phyloP scores from a whole-genome alignment of 305 asterid genomes.

The Fraxinus latifolia region DNA sequence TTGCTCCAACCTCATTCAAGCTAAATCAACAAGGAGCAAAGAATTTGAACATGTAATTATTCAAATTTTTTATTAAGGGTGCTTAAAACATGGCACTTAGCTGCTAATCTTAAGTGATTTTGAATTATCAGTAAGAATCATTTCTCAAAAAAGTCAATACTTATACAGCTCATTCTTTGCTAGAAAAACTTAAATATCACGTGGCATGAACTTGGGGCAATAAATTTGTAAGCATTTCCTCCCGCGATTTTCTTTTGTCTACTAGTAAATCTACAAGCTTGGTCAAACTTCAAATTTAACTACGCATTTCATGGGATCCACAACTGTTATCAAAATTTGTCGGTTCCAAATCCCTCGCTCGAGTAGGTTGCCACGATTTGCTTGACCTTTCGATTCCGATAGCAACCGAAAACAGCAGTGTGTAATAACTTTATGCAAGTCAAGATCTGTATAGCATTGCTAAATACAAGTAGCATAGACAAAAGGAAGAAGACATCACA shows the following conservation, averaged over 20 bases:
- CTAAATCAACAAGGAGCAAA: background rate
- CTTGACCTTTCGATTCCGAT: background rate
- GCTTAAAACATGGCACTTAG: background rate
- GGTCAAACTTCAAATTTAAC: background rate
- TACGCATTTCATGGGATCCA: background rate
- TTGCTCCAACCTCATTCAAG: background rate
- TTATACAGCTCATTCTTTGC: background rate
- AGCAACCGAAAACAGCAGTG: background rate
- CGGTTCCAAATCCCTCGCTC: background rate
- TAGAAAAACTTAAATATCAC: background rate
- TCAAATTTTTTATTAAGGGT: background rate
- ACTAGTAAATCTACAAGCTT: background rate
- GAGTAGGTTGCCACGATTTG: background rate
- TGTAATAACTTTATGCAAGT: background rate
- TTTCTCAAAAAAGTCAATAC: background rate
- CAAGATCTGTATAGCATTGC: background rate
- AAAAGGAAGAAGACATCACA: background rate
- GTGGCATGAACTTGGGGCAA: background rate
- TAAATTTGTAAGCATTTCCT: background rate
- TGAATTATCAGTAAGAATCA: background rate
- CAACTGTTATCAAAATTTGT: background rate
- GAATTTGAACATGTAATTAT: background rate
- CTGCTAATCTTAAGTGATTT: background rate
- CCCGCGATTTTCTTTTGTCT: background rate
- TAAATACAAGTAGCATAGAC: background rate